Base-by-base conservation (phyloP, 2,329 filamentous ascomycete species). In the Hortaea werneckii region DNA sequence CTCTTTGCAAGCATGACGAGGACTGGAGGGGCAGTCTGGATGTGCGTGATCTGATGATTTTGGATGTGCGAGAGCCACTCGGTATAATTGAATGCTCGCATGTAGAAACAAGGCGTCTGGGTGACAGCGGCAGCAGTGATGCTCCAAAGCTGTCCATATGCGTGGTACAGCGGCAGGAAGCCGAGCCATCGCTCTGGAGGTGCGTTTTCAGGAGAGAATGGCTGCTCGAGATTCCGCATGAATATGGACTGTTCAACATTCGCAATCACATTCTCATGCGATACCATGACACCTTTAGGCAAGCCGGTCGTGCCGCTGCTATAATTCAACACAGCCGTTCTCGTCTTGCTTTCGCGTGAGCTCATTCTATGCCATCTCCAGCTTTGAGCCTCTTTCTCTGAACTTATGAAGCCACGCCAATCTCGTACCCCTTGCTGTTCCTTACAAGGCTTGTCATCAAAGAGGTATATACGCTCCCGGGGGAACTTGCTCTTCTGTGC, bases 401-500 rank as follows among this genome's bases (percentile, higher is more conserved):
- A 57, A 4, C 60, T 65, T 5, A 72, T 54, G 47, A 73, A 59
- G 12, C 59, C 46, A 9, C 62, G 57, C 71, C 71, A 75, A 57
- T 74, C 70, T 13, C 50, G 41, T 12, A 74, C 57, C 6, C 65
- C 67, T 4, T 65, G 30, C 5, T 51, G 47, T 0, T 58, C 29
- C 6, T 56, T 46, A 13, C 58, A 63, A 2, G 48, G 45, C 41
- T 37, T n/a, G 29, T 47, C 39, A 7, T 68, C 69, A 57, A 77
- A 75, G 47, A 74, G 67, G 44, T 69, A 75, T 38, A 77, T 70
- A 10, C 65, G 59, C 40, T 63, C 54, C 28, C 52, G 61, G 3
- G 71, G 61, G n/a, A 76, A 59, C 1, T 61, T 62, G 30, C 59
- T 61, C 50, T 69, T 65, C 3, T 57, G 48, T 4, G 71, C 66